Percentiles rank a stretch among this genome's conserved stretches.
These are phyloP conservation scores for Aureobasidium zeae DNA, from an alignment of 2,329 filamentous ascomycete genomes.

Conservation along the genomic window DNA sequence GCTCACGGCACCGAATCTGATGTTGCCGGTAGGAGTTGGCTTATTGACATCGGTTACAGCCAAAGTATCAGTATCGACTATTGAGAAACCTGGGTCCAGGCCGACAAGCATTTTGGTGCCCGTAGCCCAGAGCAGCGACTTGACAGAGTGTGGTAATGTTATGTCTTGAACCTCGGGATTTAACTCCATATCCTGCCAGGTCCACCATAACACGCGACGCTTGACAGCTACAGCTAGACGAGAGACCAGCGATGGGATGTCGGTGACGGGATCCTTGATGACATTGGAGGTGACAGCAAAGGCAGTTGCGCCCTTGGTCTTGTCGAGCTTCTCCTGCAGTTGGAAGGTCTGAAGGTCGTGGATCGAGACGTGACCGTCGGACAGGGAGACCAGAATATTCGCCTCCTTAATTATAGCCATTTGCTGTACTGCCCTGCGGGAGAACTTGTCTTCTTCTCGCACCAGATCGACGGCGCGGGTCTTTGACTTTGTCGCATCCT, in stretches of 20 bases:
- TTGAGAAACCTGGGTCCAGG: slow-evolving; percentile 81
- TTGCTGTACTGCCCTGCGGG: slow-evolving; percentile 80
- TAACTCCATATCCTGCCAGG: slow-evolving; percentile 92
- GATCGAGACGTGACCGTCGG: slow-evolving; percentile 79
- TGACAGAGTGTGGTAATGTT: slow-evolving; percentile 69
- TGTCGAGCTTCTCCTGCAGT: slow-evolving; percentile 66
- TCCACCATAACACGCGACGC: slow-evolving; percentile 80
- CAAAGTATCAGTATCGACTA: slow-evolving; percentile 73
- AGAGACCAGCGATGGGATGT: slow-evolving; percentile 87
- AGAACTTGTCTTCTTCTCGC: slow-evolving; percentile 90
- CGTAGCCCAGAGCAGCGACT: slow-evolving; percentile 83
- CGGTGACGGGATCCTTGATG: slow-evolving; percentile 75
- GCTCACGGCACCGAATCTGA: slow-evolving; percentile 70
- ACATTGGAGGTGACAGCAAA: slow-evolving; percentile 96
- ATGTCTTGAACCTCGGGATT: slow-evolving; percentile 65
- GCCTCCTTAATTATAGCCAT: slow-evolving; percentile 93
- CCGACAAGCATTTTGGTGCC: slow-evolving; percentile 81
- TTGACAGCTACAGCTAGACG: slow-evolving; percentile 88
- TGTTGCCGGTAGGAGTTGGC: slow-evolving; percentile 58
- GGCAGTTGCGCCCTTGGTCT: slow-evolving; percentile 77
- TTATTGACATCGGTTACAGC: slow-evolving; percentile 70
- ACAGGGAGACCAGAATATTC: slow-evolving; percentile 80
- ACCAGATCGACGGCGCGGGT: slow-evolving; percentile 63
- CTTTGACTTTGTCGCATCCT: slow-evolving; percentile 29
- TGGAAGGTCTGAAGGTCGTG: slow-evolving; percentile 82